Evolutionary conservation across 1,139 yeast species (phyloP).

Genomic region (Hemisphaericaspora subhashii): DNA sequence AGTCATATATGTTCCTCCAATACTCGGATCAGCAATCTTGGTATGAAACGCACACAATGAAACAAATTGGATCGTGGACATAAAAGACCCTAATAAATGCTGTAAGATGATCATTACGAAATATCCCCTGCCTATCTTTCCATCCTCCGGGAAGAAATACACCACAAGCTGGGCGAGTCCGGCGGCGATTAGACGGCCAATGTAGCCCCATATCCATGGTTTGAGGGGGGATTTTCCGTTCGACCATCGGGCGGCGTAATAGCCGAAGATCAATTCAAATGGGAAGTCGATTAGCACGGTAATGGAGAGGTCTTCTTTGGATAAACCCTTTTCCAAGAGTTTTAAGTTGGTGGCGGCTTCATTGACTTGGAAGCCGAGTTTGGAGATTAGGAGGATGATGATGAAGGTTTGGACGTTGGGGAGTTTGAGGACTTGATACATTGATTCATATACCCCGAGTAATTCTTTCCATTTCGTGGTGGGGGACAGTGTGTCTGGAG

Average conservation of each 20-base stretch:
- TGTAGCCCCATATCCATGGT: slow-evolving; percentile 89
- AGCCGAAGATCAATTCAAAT: slow-evolving; percentile 91
- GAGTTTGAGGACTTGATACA: slow-evolving; percentile 73
- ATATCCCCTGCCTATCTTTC: slow-evolving; percentile 47
- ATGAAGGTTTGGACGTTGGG: slow-evolving; percentile 78
- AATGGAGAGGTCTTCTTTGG: slow-evolving; percentile 89
- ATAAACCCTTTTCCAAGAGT: slow-evolving; percentile 86
- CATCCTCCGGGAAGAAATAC: slow-evolving; percentile 63
- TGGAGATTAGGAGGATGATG: slow-evolving; percentile 72
- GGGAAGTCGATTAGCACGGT: slow-evolving; percentile 95
- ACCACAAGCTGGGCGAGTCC: slow-evolving; percentile 73
- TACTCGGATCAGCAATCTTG: slow-evolving; percentile 88
- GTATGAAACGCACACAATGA: slow-evolving; percentile 94
- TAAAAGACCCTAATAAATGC: slow-evolving; percentile 83
- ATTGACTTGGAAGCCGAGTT: slow-evolving; percentile 91
- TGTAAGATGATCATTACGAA: slow-evolving; percentile 73
- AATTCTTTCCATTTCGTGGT: slow-evolving; percentile 32
- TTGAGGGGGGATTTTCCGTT: slow-evolving; percentile 66
- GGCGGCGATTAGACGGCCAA: slow-evolving; percentile 84
- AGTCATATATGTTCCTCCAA: slow-evolving; percentile 99
- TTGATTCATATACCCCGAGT: slow-evolving; percentile 62
- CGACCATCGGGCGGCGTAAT: slow-evolving; percentile 95
- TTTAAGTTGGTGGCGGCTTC: slow-evolving; percentile 95
- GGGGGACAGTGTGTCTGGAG: too few relatives aligned
- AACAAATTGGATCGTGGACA: slow-evolving; percentile 94